These are phyloP conservation scores for Cinnamomum micranthum DNA, from an alignment of 164 flowering plant species.

Conservation along the genomic window DNA sequence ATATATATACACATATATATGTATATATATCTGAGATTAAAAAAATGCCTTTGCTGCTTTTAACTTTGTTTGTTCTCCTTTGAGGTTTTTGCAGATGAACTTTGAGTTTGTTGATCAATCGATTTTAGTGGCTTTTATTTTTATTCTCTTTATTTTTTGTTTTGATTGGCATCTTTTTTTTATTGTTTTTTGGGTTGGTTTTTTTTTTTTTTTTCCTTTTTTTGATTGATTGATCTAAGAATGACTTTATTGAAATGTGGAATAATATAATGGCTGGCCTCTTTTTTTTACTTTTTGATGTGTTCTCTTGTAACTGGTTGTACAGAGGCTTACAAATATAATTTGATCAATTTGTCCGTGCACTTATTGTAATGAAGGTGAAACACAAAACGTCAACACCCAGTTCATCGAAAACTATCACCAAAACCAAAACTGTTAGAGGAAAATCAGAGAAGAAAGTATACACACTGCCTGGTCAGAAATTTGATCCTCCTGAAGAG, in stretches of 20 bases:
- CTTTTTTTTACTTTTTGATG: background rate
- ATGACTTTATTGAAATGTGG: background rate
- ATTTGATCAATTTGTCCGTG: background rate
- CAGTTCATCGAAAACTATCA: slow-evolving; percentile 44
- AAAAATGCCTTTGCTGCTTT: too few relatives aligned
- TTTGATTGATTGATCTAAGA: background rate
- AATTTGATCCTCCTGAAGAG: slow-evolving; percentile 89
- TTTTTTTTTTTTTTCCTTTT: background rate
- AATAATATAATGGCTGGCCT: background rate
- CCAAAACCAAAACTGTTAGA: slow-evolving; percentile 43
- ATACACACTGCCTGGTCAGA: slow-evolving; percentile 80
- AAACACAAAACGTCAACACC: slow-evolving; percentile 41
- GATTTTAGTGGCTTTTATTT: background rate
- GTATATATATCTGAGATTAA: too few relatives aligned
- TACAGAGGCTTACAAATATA: background rate
- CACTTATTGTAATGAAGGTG: slow-evolving; percentile 42
- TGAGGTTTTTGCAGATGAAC: background rate
- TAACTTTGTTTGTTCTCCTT: background rate
- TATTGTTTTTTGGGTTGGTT: background rate
- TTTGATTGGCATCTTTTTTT: background rate
- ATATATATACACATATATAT: too few relatives aligned
- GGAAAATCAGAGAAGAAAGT: slow-evolving; percentile 64
- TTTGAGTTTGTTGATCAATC: background rate
- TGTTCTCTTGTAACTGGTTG: background rate
- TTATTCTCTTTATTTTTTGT: background rate